Base-by-base conservation (phyloP, 345 rosid species). In the Eucalyptus brandiana region DNA sequence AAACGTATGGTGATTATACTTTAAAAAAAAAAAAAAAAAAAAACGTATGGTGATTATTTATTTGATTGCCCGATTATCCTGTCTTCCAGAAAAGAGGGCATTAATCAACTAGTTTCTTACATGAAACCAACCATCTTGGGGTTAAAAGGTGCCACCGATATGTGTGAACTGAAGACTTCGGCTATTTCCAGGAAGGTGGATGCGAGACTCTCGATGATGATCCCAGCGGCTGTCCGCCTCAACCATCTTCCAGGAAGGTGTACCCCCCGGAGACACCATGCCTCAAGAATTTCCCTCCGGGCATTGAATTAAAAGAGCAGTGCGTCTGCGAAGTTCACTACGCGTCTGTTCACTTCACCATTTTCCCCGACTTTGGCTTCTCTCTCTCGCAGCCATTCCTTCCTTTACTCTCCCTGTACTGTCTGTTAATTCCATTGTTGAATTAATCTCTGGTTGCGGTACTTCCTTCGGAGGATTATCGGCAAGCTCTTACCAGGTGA, bases 1-100 rank as follows among this genome's bases (percentile, higher is more conserved):
- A 30, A 62, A 30, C 0, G 2, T n/a, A n/a, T 28, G 1, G 2
- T 5, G 32, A 28, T 15, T 7, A 65, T 65, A n/a, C n/a, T n/a
- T n/a, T n/a, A n/a, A n/a, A n/a, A n/a, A n/a, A n/a, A n/a, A n/a
- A n/a, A n/a, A n/a, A n/a, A n/a, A n/a, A n/a, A n/a, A n/a, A n/a
- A 30, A 62, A 30, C 0, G 2, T n/a, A n/a, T 28, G 1, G 2
- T 5, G 32, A 28, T 15, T 7, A 65, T 65, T n/a, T n/a, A 15
- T 65, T n/a, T 65, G 76, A 65, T n/a, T 7, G 8, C 37, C 37
- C 37, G 0, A 65, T 16, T 65, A 15, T 65, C 72, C 37, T 15
- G 17, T 65, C 37, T 65, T 16, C 21, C 40, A 65, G 2, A n/a
- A 65, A n/a, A 6, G 16, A 7, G 37, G 40, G 76, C 76, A 16